These are phyloP conservation scores for Kazachstania kunashirensis DNA, from an alignment of 805 yeast species.

Conservation along the genomic window DNA sequence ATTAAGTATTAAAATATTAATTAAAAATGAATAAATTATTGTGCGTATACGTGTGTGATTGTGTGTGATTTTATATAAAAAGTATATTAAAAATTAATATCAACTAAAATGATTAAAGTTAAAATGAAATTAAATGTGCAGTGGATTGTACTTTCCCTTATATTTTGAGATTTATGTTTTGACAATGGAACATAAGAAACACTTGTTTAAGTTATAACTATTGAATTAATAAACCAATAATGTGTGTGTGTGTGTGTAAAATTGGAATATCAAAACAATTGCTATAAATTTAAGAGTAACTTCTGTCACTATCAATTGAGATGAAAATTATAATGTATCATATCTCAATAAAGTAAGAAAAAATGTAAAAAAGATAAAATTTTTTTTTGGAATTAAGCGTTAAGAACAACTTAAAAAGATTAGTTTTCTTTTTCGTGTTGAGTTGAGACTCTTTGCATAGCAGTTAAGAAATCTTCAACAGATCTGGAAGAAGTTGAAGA, in stretches of 20 bases:
- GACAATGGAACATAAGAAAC: not conserved
- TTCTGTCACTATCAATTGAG: too few relatives aligned
- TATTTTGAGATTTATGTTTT: conserved; percentile 1
- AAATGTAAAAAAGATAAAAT: conserved; percentile 2
- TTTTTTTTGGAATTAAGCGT: conserved; percentile 4
- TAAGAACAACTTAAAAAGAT: conserved; percentile 9
- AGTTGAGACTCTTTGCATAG: conserved; percentile 84
- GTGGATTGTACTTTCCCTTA: conserved; percentile 7
- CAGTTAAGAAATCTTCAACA: conserved; percentile 72
- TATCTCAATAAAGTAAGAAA: conserved; percentile 6
- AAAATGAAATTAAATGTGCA: conserved; percentile 9
- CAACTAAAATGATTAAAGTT: conserved; percentile 8
- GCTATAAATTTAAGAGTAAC: too few relatives aligned
- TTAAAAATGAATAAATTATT: conserved; percentile 13
- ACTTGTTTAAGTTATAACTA: too few relatives aligned
- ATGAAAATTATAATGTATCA: conserved; percentile 8
- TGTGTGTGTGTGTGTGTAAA: conserved; percentile 7
- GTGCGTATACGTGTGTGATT: conserved; percentile 9
- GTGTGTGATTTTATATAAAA: conserved; percentile 11
- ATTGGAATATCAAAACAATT: too few relatives aligned
- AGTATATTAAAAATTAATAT: conserved; percentile 11
- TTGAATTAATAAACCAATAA: conserved; percentile 2
- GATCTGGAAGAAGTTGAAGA: conserved; percentile 53
- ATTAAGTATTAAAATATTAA: conserved; percentile 4
- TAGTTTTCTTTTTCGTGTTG: conserved; percentile 76